These are phyloP conservation scores for Coemansia reversa DNA, from an alignment of 192 early-diverging fungal species.

Conservation along the genomic window DNA sequence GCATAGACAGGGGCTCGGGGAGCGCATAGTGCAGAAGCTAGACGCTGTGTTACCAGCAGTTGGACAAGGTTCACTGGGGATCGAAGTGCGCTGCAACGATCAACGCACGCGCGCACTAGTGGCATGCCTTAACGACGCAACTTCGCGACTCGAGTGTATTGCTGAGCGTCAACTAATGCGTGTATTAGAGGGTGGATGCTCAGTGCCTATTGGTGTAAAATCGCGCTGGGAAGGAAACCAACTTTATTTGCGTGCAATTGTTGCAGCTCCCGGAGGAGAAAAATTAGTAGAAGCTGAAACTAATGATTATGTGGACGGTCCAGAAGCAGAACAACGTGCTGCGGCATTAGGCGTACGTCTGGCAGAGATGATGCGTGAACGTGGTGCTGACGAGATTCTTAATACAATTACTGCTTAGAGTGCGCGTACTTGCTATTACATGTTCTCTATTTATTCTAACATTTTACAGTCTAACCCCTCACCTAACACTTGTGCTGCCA, in stretches of 20 bases:
- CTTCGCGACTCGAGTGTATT: conserved; percentile 55
- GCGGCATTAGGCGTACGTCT: conserved; percentile 50
- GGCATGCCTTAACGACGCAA: conserved; percentile 62
- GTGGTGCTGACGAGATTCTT: conserved; percentile 60
- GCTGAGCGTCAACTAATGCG: conserved; percentile 89
- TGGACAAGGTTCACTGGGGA: conserved; percentile 86
- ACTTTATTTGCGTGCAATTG: conserved; percentile 64
- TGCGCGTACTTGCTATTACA: too few species aligned
- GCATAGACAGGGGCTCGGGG: conserved; percentile 62
- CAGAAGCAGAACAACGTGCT: conserved; percentile 27
- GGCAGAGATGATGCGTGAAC: conserved; percentile 49
- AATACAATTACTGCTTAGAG: conserved; percentile 38
- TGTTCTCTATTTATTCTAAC: too few species aligned
- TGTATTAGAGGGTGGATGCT: conserved; percentile 90
- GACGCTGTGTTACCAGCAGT: conserved; percentile 79
- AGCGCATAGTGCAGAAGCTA: conserved; percentile 73
- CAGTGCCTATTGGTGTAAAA: conserved; percentile 88
- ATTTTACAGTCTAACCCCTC: too few species aligned
- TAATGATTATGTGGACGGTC: background rate
- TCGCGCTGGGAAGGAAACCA: conserved; percentile 49
- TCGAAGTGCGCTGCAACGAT: conserved; percentile 80
- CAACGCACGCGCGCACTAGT: conserved; percentile 38
- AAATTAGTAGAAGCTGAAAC: conserved; percentile 59
- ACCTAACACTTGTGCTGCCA: too few species aligned
- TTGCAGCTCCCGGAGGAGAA: conserved; percentile 75